Base-by-base conservation (phyloP, 129 eudicot genomes). In the Centrapalus pauciflorus region DNA sequence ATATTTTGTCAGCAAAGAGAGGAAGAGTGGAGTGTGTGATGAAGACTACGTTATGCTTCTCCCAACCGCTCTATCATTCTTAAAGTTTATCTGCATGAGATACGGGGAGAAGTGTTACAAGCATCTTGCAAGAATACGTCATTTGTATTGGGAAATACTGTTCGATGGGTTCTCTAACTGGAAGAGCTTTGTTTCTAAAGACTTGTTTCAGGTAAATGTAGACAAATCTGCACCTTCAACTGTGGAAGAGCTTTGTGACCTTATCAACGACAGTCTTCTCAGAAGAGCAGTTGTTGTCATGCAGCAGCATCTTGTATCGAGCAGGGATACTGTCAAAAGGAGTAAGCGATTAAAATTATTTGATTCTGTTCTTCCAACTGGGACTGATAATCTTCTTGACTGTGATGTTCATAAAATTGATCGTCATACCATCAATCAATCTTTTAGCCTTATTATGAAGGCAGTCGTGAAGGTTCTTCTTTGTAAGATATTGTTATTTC, bases 21-120 rank as follows among this genome's bases (percentile, higher is more conserved):
- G 58, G 52, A 64, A 66, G 65, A 62, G 56, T 55, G 56, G 48
- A 25, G 64, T 71, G 61, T 74, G 82, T 28, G 89, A 82, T 73
- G 88, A 94, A 7, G 86, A 77, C 29, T 60, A 78, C 45, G 16
- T 94, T 77, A 84, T 94, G 80, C 85, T 86, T 71, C 70, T 94
- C 73, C 99, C 97, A 26, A 84, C 84, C 27, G 84, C 80, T 13
- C n/a, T 73, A 24, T 78, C 84, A 25, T 94, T 76, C 80, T 33
- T 84, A 37, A 73, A 37, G 29, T 80, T 82, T 13, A 48, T 74
- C 55, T 35, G 41, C 35, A 38, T 76, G 55, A 79, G 81, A 61
- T 70, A 64, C 2, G 82, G 80, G 48, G 74, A 67, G 30, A 83
- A 62, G 69, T 75, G 57, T 55, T 48, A 28, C 61, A 28, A 77